phyloP scores from a whole-genome alignment of 1,139 yeast genomes.

The Kodamaea alishanica region DNA sequence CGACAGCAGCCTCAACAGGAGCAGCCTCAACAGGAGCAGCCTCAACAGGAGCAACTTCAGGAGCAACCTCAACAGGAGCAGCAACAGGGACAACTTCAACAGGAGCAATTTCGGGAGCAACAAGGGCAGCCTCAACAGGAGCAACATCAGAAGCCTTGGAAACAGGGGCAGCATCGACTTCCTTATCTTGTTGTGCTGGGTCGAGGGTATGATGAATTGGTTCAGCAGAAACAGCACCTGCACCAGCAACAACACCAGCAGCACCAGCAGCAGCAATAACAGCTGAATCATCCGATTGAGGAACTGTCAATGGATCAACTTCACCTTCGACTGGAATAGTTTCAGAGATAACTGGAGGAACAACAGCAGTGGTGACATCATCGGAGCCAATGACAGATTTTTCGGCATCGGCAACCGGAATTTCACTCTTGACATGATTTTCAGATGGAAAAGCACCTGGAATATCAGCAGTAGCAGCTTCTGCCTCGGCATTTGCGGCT shows the following conservation, averaged over 20 bases:
- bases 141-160: conserved; percentile 7
- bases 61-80: conserved; percentile 6
- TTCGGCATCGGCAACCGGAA: conserved; percentile 1
- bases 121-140: conserved; percentile 10
- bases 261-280: conserved; percentile 10
- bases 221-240: conserved; percentile 13
- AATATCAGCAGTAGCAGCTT: conserved; percentile 4
- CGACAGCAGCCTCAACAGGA: conserved; percentile 4
- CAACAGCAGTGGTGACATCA: conserved; percentile 11
- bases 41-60: conserved; percentile 3
- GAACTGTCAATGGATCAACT: background rate
- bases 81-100: conserved; percentile 4
- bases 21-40: conserved; percentile 5
- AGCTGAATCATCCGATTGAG: background rate
- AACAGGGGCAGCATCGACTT: conserved; percentile 5
- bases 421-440: background rate
- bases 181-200: conserved; percentile 19
- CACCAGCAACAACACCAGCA: conserved; percentile 11
- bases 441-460: conserved; percentile 6
- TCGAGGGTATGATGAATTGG: conserved; percentile 24
- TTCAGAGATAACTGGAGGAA: conserved; percentile 13
- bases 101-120: conserved; percentile 4
- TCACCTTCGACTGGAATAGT: conserved; percentile 4
- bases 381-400: conserved; percentile 5
- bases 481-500: conserved; percentile 5